These are phyloP conservation scores for Colletotrichum euphorbiae DNA, from an alignment of 2,329 filamentous ascomycete genomes.

Conservation along the genomic window DNA sequence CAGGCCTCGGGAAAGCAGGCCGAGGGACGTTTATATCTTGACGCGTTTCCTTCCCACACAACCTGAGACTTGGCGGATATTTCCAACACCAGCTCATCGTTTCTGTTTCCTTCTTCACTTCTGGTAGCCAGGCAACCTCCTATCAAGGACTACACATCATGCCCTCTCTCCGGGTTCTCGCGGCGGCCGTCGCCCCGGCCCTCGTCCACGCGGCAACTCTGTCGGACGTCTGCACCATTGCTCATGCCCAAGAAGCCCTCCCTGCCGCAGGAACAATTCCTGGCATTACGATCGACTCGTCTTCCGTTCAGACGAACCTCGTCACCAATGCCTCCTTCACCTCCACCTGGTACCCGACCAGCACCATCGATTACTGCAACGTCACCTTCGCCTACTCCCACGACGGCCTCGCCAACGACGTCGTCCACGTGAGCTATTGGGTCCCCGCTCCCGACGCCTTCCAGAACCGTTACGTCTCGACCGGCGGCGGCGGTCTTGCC, in stretches of 20 bases:
- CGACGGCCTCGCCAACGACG: conserved; percentile 49
- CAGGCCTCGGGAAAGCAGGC: neutral
- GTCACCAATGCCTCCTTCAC: conserved; percentile 49
- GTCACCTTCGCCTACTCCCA: conserved; percentile 60
- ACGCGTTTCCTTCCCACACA: neutral
- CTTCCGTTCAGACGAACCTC: conserved; percentile 45
- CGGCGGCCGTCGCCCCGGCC: conserved; percentile 10
- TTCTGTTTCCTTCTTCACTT: neutral
- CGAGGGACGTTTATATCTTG: neutral
- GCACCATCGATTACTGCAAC: conserved; percentile 56
- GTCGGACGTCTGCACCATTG: conserved; percentile 41
- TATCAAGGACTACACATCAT: conserved; percentile 2
- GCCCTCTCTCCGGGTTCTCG: neutral
- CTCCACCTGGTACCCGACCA: conserved; percentile 47
- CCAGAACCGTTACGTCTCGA: conserved; percentile 58
- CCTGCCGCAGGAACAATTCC: conserved; percentile 43
- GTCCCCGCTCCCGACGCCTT: conserved; percentile 56
- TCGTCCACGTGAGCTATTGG: conserved; percentile 54
- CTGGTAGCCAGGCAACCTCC: neutral
- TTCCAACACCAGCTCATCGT: neutral
- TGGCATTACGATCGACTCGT: conserved; percentile 45
- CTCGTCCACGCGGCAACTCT: conserved; percentile 41
- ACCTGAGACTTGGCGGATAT: neutral
- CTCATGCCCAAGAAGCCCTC: conserved; percentile 42
- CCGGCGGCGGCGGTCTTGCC: conserved; percentile 59